These are phyloP conservation scores for Takashimella koratensis DNA, from an alignment of 1,284 basidiomycete genomes.

Conservation along the genomic window DNA sequence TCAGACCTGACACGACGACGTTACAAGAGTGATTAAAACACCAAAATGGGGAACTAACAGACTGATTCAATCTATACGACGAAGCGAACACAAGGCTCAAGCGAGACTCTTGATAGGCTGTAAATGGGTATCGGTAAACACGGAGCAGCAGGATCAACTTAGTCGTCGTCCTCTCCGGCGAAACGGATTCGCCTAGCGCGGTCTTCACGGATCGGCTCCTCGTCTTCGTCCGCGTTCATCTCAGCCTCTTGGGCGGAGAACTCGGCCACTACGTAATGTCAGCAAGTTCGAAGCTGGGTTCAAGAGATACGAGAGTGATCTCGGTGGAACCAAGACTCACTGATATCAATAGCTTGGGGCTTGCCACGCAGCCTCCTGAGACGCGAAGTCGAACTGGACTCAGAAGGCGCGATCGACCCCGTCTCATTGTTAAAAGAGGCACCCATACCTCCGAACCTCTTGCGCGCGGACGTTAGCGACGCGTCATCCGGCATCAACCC, in stretches of 20 bases:
- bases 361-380: constrained; percentile 14
- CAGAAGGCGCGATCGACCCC: background rate
- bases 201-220: constrained; percentile 32
- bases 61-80: no score
- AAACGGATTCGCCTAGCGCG: constrained; percentile 36
- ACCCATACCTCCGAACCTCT: background rate
- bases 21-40: no score
- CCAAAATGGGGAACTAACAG: no score
- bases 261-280: constrained; percentile 25
- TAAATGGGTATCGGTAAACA: no score
- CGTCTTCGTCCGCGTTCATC: constrained; percentile 16
- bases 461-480: background rate
- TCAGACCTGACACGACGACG: no score
- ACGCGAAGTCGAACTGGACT: constrained; percentile 1
- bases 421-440: background rate
- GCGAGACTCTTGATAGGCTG: no score
- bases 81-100: no score
- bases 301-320: no score
- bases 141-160: no score
- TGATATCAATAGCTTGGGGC: constrained; percentile 18
- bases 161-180: constrained; percentile 9
- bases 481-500: background rate
- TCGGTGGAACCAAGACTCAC: no score
- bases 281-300: no score
- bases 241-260: constrained; percentile 24